Evolutionary conservation across 352 stramenopile genomes (phyloP), one percentile per base, ranked within the genome.

Genomic region (Phytophthora sojae): DNA sequence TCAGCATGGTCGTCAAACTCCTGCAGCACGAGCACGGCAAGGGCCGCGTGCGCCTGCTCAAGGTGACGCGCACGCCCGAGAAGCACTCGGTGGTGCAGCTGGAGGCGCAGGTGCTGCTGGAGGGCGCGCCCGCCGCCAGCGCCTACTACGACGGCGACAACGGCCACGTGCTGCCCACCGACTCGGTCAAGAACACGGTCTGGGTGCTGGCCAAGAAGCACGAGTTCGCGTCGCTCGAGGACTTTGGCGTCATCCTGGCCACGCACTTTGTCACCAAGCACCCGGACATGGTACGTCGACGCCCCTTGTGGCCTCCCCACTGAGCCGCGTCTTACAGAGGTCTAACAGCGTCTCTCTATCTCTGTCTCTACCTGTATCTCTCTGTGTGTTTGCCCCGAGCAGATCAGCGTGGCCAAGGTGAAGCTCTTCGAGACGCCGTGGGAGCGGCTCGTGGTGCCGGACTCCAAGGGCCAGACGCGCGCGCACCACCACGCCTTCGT

Each of bases 121-220:
- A 96, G 61, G 91, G 91, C 30, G 67, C 69, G n/a, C 86, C 86
- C 6, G 89, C 88, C 30, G 83, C 92, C 63, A 77, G 73, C 56
- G 87, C 87, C 26, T 97, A 97, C 78, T 92, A 91, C 61, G 67
- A 88, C 57, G 90, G 87, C 62, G 89, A 97, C 80, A 97, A 97
- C 68, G 77, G 81, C 49, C 74, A 77, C 23, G 89, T 97, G 67
- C 75, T 97, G 49, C 87, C 90, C 47, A 97, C 91, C 6, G 91
- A 97, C 75, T 96, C 91, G 64, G 80, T 95, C 75, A 97, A 97
- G 81, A 97, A 97, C 75, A 96, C 90, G 39, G 86, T 97, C 29
- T 97, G 96, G 73, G 86, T 92, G 62, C 54, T 97, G 42, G 90
- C 89, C 39, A 97, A 96, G 83, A 85, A 93, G 69, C 86, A 94